phyloP scores from a whole-genome alignment of 495 filamentous ascomycete species.

The Lepidopterella palustris region DNA sequence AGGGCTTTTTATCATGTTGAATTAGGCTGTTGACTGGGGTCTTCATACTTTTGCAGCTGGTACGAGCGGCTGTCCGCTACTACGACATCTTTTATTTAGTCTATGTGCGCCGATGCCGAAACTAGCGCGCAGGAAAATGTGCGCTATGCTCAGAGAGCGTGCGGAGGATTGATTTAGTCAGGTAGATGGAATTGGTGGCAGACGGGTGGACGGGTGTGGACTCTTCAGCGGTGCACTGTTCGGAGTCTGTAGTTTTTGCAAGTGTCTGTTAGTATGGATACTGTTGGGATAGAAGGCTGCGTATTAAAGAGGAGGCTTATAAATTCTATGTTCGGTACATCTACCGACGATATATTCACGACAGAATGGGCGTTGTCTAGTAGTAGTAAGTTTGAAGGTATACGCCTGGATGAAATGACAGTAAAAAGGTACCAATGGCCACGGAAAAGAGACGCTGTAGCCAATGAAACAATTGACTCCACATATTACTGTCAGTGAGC shows the following conservation, averaged over 20 bases:
- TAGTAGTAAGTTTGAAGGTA: not conserved
- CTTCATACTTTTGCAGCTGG: too few relatives aligned
- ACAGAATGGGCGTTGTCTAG: not conserved
- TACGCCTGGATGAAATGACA: not conserved
- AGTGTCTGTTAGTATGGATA: not conserved
- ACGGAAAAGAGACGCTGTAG: too few relatives aligned
- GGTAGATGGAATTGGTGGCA: conserved; percentile 41
- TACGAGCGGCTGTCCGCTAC: conserved; percentile 46
- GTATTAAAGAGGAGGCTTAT: conserved; percentile 29
- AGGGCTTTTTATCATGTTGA: not conserved
- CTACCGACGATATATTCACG: conserved; percentile 6
- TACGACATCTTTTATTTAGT: conserved; percentile 46
- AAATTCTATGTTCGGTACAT: conserved; percentile 28
- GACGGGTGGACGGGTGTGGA: conserved; percentile 39
- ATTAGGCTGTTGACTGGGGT: too few relatives aligned
- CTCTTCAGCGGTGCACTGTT: conserved; percentile 30
- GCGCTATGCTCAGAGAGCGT: conserved; percentile 41
- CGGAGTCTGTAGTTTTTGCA: conserved; percentile 26
- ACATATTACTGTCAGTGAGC: too few relatives aligned
- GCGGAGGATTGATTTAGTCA: conserved; percentile 46
- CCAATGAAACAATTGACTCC: too few relatives aligned
- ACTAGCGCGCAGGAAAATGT: conserved; percentile 41
- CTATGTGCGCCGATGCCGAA: conserved; percentile 46
- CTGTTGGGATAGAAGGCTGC: not conserved
- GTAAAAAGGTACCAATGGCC: too few relatives aligned